Conservation (phyloP, 306 rosid species). For the Fragaria vesca region DNA sequence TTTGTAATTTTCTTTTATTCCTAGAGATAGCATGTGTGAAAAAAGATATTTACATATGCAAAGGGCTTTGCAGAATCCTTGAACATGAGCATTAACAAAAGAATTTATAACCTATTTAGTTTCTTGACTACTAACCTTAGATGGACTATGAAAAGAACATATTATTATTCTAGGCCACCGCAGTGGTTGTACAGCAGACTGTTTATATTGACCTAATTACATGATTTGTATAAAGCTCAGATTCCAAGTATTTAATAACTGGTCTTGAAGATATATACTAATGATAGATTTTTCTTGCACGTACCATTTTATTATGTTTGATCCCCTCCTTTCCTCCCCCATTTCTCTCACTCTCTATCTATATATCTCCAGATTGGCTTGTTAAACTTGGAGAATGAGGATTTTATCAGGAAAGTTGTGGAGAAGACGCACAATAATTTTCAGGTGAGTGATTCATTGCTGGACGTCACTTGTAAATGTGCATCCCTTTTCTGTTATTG, state of each 20-base stretch:
- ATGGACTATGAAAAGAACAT: background rate
- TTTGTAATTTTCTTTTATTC: background rate
- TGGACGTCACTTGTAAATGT: conserved; percentile 11
- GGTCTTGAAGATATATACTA: background rate
- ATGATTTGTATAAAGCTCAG: background rate
- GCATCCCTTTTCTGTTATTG: conserved; percentile 12
- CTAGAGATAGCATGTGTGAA: background rate
- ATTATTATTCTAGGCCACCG: background rate
- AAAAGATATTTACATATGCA: background rate
- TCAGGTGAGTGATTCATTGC: conserved; percentile 59
- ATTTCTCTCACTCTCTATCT: conserved; percentile 7
- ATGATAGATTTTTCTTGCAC: background rate
- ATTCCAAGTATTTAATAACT: background rate
- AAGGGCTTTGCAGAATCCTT: background rate
- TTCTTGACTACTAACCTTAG: background rate
- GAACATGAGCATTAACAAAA: background rate
- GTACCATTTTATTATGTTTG: background rate
- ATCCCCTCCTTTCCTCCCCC: background rate
- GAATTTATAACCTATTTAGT: background rate
- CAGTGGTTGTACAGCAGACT: background rate
- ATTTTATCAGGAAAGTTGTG: conserved; percentile 62
- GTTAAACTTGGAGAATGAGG: conserved; percentile 84
- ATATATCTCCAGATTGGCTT: conserved; percentile 66
- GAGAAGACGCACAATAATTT: conserved; percentile 57
- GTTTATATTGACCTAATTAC: background rate